A percentile compares a stretch with the other conserved stretches of the same genome.
Conservation (phyloP, 345 rosid genomes). For the Citrus hindsii region DNA sequence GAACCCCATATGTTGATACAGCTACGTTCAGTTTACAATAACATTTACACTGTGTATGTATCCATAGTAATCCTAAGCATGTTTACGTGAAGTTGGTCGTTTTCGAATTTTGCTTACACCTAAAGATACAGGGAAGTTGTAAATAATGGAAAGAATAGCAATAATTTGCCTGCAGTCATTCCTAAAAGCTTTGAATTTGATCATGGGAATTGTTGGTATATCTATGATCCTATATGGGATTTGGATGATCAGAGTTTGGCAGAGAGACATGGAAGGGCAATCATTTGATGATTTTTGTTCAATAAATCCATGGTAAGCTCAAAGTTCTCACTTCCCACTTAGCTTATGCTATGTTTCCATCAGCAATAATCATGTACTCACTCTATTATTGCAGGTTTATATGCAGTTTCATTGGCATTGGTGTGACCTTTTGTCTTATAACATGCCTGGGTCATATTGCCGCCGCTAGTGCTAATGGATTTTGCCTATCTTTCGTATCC, state of each 20-base stretch:
- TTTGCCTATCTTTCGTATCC: constrained; percentile 62
- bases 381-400: constrained; percentile 46
- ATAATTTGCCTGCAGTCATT: constrained; percentile 29
- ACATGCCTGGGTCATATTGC: constrained; percentile 54
- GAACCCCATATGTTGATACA: background rate
- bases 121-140: background rate
- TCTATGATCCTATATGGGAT: constrained; percentile 46
- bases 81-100: background rate
- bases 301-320: constrained; percentile 31
- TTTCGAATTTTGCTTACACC: background rate
- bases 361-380: background rate
- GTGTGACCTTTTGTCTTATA: constrained; percentile 37
- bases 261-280: constrained; percentile 34
- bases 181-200: constrained; percentile 38
- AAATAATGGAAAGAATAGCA: constrained; percentile 30
- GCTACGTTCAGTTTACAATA: background rate
- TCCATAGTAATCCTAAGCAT: background rate
- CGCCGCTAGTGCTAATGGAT: constrained; percentile 41
- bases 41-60: background rate
- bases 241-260: constrained; percentile 59
- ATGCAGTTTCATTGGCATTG: constrained; percentile 35
- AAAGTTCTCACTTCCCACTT: background rate
- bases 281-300: constrained; percentile 27
- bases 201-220: constrained; percentile 47
- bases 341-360: background rate